Base-by-base conservation (phyloP, 345 rosid genomes). In the Pistacia integerrima region DNA sequence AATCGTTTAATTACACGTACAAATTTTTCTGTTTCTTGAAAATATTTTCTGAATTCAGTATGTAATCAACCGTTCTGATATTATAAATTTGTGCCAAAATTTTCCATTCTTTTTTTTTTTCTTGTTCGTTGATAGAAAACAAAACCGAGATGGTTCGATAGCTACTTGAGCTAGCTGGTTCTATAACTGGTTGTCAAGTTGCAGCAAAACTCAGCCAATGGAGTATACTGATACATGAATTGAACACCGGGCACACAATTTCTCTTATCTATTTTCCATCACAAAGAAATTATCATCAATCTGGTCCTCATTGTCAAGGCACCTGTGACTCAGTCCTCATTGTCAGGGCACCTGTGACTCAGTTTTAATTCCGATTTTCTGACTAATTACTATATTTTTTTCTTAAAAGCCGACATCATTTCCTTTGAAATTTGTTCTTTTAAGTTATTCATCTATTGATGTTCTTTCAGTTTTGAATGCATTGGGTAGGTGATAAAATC, bases 221-320 rank as follows among this genome's bases (percentile, higher is more conserved):
- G 46, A 36, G 6, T 36, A 5, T 3, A 36, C 41, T 3, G 41
- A 36, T 36, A 36, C 20, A 44, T 16, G n/a, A n/a, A n/a, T 66
- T 22, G 12, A 66, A 22, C 13, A 66, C 1, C 12, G 10, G 44
- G 0, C 12, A 8, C 22, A n/a, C 28, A 3, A n/a, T 10, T 18
- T 65, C n/a, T 44, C 54, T 22, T 13, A 1, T 8, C 28, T 11
- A 11, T 46, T 66, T 66, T 66, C 55, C 55, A 10, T 46, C 70
- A 66, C 70, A 66, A 20, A 46, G 52, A 66, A 66, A 66, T 49
- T 20, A 66, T 66, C 35, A n/a, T 33, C 28, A 5, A 44, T n/a
- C 22, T 44, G 55, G 18, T 46, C 55, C 54, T 46, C 41, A 11
- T 4, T 65, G 14, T 11, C 18, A n/a, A 11, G 46, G 67, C 67